These are phyloP conservation scores for Globisporangium nodosum DNA, from an alignment of 352 stramenopile genomes.

Conservation along the genomic window DNA sequence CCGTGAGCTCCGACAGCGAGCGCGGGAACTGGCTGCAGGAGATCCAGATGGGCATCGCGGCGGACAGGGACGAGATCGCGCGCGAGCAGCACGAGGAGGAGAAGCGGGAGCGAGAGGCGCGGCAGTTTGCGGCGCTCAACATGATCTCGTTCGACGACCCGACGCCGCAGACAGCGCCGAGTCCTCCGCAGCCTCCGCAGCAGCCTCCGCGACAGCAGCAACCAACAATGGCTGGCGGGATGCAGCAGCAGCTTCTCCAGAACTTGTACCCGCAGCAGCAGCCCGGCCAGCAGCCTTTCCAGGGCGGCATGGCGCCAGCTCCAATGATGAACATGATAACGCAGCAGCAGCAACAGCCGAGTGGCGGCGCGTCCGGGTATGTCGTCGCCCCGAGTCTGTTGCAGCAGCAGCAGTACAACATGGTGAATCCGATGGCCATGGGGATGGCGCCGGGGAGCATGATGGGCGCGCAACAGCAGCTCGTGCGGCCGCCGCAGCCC, in stretches of 20 bases:
- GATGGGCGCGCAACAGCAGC: constrained; percentile 13
- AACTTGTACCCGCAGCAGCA: constrained; percentile 4
- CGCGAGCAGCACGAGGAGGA: constrained; percentile 53
- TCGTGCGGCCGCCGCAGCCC: constrained; percentile 35
- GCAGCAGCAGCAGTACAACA: constrained; percentile 18
- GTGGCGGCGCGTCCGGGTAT: background rate
- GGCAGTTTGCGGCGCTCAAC: constrained; percentile 61
- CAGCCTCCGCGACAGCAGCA: background rate
- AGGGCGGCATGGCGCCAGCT: constrained; percentile 2
- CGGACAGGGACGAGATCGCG: constrained; percentile 26
- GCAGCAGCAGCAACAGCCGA: background rate
- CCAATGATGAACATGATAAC: background rate
- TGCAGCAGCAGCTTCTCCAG: constrained; percentile 4
- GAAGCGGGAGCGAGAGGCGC: constrained; percentile 38
- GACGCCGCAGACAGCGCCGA: background rate
- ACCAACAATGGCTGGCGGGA: background rate
- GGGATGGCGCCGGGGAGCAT: constrained; percentile 8
- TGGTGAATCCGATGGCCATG: constrained; percentile 18
- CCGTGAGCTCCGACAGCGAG: constrained; percentile 54
- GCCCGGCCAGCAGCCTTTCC: background rate
- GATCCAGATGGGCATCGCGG: constrained; percentile 62
- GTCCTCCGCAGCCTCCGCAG: constrained; percentile 6
- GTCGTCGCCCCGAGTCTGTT: constrained; percentile 4
- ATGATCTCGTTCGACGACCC: constrained; percentile 78
- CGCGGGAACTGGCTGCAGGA: constrained; percentile 76